phyloP scores from a whole-genome alignment of 2,329 filamentous ascomycete species.

The Diaporthe capsici region DNA sequence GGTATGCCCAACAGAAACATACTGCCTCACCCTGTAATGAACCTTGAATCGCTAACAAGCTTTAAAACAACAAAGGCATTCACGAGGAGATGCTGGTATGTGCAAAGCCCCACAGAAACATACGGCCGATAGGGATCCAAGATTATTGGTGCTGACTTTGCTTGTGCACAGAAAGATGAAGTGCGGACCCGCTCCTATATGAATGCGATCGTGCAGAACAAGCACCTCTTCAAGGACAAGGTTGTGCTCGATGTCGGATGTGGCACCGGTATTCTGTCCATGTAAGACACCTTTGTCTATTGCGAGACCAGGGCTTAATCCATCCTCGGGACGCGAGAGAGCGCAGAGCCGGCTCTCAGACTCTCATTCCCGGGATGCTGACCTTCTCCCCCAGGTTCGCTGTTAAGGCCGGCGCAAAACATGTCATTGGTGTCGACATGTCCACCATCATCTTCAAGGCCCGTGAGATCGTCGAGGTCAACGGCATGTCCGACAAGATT shows the following conservation, averaged over 20 bases:
- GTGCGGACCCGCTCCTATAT: slow-evolving; percentile 97
- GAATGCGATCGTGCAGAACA: slow-evolving; percentile 97
- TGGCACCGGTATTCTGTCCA: slow-evolving; percentile 97
- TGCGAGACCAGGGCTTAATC: not conserved
- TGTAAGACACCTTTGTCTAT: slow-evolving; percentile 71
- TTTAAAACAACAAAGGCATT: slow-evolving; percentile 72
- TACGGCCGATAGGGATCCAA: slow-evolving; percentile 7
- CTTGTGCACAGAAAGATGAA: slow-evolving; percentile 86
- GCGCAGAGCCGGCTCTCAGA: not conserved
- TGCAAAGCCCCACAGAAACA: slow-evolving; percentile 48
- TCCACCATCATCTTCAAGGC: slow-evolving; percentile 99
- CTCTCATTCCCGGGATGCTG: slow-evolving; percentile 13
- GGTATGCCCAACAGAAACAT: slow-evolving; percentile 67
- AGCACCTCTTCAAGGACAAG: slow-evolving; percentile 86
- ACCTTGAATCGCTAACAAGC: slow-evolving; percentile 36
- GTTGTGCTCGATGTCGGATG: slow-evolving; percentile 97
- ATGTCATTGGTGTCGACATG: slow-evolving; percentile 99
- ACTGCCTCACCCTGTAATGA: slow-evolving; percentile 16
- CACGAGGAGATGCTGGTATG: slow-evolving; percentile 98
- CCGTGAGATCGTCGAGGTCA: slow-evolving; percentile 90
- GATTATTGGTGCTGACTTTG: slow-evolving; percentile 44
- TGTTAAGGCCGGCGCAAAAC: slow-evolving; percentile 94
- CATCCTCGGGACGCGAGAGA: not conserved
- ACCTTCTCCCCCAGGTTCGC: slow-evolving; percentile 80
- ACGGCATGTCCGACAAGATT: slow-evolving; percentile 95